phyloP scores from a whole-genome alignment of 306 rosid species.

The Prosopis cineraria region DNA sequence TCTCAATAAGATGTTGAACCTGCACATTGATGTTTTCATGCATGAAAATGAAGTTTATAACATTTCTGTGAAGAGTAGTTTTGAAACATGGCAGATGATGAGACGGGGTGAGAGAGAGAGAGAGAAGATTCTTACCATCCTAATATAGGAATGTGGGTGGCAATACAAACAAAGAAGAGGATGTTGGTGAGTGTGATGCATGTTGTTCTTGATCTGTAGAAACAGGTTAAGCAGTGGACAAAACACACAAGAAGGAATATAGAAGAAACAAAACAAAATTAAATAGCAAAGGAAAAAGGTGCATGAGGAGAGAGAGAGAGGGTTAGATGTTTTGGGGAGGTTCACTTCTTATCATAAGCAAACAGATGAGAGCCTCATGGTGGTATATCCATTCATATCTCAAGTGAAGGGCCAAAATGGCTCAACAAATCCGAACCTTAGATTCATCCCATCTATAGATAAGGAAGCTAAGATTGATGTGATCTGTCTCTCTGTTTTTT shows the following conservation, averaged over 20 bases:
- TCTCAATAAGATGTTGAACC: constrained; percentile 95
- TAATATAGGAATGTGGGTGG: constrained; percentile 77
- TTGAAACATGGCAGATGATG: neutral
- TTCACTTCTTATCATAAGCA: neutral
- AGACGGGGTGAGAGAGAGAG: neutral
- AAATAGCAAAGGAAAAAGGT: constrained; percentile 41
- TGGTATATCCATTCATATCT: constrained; percentile 72
- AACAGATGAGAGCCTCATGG: constrained; percentile 15
- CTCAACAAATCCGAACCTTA: constrained; percentile 62
- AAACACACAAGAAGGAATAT: constrained; percentile 39
- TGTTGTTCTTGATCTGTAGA: constrained; percentile 26
- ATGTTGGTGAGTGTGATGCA: constrained; percentile 52
- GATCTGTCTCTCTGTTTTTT: neutral
- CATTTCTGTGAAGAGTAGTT: neutral
- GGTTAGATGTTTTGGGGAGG: constrained; percentile 46
- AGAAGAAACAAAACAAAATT: constrained; percentile 17
- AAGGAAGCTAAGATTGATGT: constrained; percentile 56
- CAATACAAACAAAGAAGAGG: constrained; percentile 77
- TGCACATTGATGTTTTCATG: constrained; percentile 41
- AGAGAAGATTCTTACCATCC: constrained; percentile 58
- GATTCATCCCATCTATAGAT: constrained; percentile 82
- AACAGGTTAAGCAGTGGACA: constrained; percentile 38
- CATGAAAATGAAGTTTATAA: constrained; percentile 7
- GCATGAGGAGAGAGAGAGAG: constrained; percentile 9
- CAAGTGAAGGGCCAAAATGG: constrained; percentile 85